Base-by-base conservation (phyloP, 495 filamentous ascomycete genomes). In the Annulohypoxylon nitens region DNA sequence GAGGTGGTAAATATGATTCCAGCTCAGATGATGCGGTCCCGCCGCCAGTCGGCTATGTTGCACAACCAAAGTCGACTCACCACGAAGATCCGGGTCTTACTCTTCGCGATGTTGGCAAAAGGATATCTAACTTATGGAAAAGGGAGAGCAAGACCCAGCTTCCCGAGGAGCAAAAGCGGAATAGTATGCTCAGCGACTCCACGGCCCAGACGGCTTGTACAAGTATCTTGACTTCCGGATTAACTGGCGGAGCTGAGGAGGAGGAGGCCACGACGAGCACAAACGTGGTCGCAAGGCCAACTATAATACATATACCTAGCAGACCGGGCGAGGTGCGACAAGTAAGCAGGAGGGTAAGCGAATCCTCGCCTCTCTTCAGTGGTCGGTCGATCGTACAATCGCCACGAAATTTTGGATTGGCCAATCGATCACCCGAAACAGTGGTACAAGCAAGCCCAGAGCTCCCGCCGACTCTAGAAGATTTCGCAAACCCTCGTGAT, bases 301-400 rank as follows among this genome's bases (percentile, higher is more conserved):
- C 77, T 9, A 74, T 79, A 70, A 74, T 79, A 54, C 77, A 77
- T 50, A 79, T 79, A 73, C 72, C 75, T 16, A 75, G 77, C n/a
- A 69, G 75, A 50, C 72, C 70, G 50, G 75, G 73, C 20, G 77
- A 79, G 55, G 55, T 20, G 11, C 72, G 75, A n/a, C 77, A 65
- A 12, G 14, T 75, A 33, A 79, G 77, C 41, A 63, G 75, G 37
- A 69, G 77, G 47, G 47, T 68, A 41, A 41, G 61, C 33, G 69
- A 58, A 11, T 67, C 73, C 6, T 59, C 73, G 34, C 36, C 65
- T 4, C 69, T 79, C n/a, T 79, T 77, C 39, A 48, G 69, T 5
- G 70, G 64, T 1, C 69, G 76, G 20, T 67, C 75, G 7, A 14
- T 69, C 16, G 75, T 70, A 12, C 67, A 50, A 45, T 78, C 77